Evolutionary conservation across 2,329 filamentous ascomycete species (phyloP).

Genomic region (Amauroascus verrucosus): DNA sequence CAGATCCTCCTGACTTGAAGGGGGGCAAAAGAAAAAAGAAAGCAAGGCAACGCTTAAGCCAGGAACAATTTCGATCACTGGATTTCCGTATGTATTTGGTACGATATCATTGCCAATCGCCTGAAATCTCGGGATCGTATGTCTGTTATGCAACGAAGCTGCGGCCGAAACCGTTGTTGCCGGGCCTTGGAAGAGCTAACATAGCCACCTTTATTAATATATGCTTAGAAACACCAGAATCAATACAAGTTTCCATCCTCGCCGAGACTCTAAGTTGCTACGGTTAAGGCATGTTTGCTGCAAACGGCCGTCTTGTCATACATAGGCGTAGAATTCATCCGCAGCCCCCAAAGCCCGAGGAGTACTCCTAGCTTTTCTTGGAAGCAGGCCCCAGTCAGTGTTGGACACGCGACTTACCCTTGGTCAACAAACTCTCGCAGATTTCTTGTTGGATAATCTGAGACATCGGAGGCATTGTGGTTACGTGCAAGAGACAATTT

Average conservation of each 20-base stretch:
- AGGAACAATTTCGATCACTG: no score
- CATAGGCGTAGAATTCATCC: neutral
- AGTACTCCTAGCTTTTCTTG: neutral
- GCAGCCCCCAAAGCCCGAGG: neutral
- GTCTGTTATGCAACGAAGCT: no score
- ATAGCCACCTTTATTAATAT: neutral
- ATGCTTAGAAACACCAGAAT: no score
- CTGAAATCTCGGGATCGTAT: no score
- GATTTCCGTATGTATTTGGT: no score
- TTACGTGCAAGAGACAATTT: neutral
- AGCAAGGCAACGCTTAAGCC: no score
- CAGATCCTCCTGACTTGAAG: no score
- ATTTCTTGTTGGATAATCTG: neutral
- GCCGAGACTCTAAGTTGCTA: neutral
- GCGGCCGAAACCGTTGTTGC: no score
- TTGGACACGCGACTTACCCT: neutral
- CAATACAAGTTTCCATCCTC: neutral
- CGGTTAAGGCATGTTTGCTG: constrained; percentile 3
- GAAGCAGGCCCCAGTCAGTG: neutral
- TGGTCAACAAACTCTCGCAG: neutral
- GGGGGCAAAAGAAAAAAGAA: no score
- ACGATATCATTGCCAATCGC: no score
- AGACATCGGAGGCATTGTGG: neutral
- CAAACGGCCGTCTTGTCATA: constrained; percentile 7
- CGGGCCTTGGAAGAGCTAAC: no score